Base-by-base conservation (phyloP, 768 basidiomycete species). In the Postia placenta region DNA sequence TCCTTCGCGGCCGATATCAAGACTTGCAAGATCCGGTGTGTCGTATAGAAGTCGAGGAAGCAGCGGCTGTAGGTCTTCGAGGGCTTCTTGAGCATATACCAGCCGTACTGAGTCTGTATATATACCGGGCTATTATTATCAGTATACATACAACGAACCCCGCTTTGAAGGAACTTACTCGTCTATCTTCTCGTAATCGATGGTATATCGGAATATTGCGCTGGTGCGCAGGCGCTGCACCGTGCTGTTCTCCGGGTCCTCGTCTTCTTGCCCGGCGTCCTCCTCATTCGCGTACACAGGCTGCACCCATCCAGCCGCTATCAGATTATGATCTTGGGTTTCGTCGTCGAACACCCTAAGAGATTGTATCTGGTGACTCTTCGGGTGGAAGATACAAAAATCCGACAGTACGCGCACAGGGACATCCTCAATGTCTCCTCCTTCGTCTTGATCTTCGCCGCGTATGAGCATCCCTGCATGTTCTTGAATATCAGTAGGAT, bases 241-340 rank as follows among this genome's bases (percentile, higher is more conserved):
- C 39, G 72, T 67, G 4, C 51, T 50, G 23, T 64, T 60, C 22
- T 64, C 64, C 2, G 63, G 68, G 1, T 65, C 51, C 4, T 64
- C 76, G 40, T 79, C 82, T 26, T 83, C 79, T 49, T 83, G 78
- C 0, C 75, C 83, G 19, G 74, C 79, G 45, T 84, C 83, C 47
- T 86, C 84, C 3, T 83, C 80, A 35, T 72, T 68, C 14, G 69
- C 67, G 39, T 72, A 74, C 27, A 67, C 67, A 0, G 81, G 69
- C 11, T 61, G 56, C 1, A 78, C 76, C n/a, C 63, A 54, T 1
- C 87, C 87, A 0, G 75, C 79, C 4, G 74, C 85, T 50, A 77
- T 74, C 39, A 82, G 69, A 15, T 68, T 56, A 6, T 69, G 65
- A 48, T 68, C 67, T 12, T 64, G 56, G 6, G 40, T 37, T 33